These are phyloP conservation scores for Emiliania huxleyi DNA, from an alignment of 78 protist genomes.

Conservation along the genomic window DNA sequence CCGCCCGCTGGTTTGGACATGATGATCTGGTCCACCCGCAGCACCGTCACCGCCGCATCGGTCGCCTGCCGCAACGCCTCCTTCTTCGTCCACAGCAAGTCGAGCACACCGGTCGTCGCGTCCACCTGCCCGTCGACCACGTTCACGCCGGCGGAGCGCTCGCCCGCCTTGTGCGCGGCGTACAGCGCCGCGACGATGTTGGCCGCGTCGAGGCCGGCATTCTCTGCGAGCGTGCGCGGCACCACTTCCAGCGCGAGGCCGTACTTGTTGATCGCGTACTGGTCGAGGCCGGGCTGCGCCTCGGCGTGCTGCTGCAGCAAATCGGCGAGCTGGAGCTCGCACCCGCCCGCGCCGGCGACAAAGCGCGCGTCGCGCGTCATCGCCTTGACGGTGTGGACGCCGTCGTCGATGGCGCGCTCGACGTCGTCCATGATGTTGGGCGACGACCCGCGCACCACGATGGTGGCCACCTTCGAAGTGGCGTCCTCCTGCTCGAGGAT, in stretches of 20 bases:
- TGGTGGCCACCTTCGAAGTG: not conserved
- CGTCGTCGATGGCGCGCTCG: conserved; percentile 95
- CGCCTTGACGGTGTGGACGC: conserved; percentile 88
- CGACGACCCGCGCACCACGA: conserved; percentile 72
- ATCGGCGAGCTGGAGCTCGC: conserved; percentile 86
- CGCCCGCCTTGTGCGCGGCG: conserved; percentile 84
- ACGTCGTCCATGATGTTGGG: conserved; percentile 92
- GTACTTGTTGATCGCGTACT: conserved; percentile 90
- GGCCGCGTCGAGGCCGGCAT: conserved; percentile 80
- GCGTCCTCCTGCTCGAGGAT: conserved; percentile 67
- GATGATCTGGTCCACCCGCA: conserved; percentile 98
- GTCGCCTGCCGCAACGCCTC: conserved; percentile 78
- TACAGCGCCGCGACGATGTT: conserved; percentile 24
- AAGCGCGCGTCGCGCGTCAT: conserved; percentile 81
- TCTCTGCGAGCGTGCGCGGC: conserved; percentile 95
- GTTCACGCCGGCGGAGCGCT: conserved; percentile 81
- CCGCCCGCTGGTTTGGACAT: conserved; percentile 98
- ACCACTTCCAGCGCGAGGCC: conserved; percentile 92
- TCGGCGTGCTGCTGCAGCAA: conserved; percentile 30
- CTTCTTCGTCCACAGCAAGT: conserved; percentile 70
- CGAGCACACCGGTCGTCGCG: conserved; percentile 65
- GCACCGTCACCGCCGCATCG: conserved; percentile 94
- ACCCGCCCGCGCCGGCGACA: conserved; percentile 97
- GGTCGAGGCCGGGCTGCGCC: conserved; percentile 63
- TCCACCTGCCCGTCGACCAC: conserved; percentile 67